These are phyloP conservation scores for Mortierella sp. DNA, from an alignment of 371 early-diverging fungal species.

Conservation along the genomic window DNA sequence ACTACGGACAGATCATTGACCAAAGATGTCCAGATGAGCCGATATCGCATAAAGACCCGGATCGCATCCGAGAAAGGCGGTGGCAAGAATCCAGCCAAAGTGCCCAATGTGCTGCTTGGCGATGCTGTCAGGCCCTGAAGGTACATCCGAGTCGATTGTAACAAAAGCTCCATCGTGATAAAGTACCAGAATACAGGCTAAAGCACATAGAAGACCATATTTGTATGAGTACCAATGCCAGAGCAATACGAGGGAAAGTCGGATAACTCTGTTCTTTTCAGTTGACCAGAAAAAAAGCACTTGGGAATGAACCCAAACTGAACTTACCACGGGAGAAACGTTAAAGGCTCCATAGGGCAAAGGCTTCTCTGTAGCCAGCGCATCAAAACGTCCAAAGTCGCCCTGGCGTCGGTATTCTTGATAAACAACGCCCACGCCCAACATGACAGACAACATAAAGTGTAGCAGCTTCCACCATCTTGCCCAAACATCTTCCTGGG, in stretches of 20 bases:
- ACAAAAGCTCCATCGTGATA: constrained; percentile 60
- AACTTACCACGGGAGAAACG: constrained; percentile 40
- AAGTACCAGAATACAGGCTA: constrained; percentile 76
- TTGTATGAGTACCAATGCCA: background rate
- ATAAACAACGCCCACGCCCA: constrained; percentile 62
- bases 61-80: constrained; percentile 61
- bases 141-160: constrained; percentile 65
- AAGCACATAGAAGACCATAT: background rate
- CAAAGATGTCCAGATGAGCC: constrained; percentile 65
- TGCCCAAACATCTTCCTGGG: constrained; percentile 46
- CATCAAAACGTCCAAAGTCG: constrained; percentile 38
- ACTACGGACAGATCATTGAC: constrained; percentile 65
- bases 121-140: constrained; percentile 61
- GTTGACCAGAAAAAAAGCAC: no score
- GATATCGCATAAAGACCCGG: constrained; percentile 66
- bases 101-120: constrained; percentile 56
- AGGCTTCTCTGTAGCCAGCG: constrained; percentile 50
- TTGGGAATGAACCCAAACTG: no score
- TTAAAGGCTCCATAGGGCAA: constrained; percentile 54
- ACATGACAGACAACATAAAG: constrained; percentile 56
- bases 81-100: constrained; percentile 62
- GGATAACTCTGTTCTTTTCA: no score
- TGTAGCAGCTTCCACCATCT: constrained; percentile 67
- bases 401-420: constrained; percentile 55
- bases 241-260: no score